phyloP scores from a whole-genome alignment of 2,329 filamentous ascomycete genomes.

The Talaromyces sp. region DNA sequence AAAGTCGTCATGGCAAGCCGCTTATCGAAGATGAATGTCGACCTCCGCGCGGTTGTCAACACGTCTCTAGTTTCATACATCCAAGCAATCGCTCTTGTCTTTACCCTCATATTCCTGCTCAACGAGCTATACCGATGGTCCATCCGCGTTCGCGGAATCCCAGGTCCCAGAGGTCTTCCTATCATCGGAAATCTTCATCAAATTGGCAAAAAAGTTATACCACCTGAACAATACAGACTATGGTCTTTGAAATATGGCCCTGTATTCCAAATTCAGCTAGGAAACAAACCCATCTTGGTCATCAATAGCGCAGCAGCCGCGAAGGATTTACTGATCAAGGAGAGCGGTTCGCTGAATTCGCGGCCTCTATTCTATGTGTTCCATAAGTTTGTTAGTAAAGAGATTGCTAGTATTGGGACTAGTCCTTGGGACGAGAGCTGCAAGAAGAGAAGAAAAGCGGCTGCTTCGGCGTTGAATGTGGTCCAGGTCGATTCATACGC shows the following conservation, averaged over 20 bases:
- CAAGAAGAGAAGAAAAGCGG: constrained; percentile 19
- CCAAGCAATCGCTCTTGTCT: background rate
- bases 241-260: constrained; percentile 42
- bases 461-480: constrained; percentile 18
- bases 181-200: constrained; percentile 11
- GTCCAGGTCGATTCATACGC: constrained; percentile 18
- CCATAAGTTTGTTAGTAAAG: constrained; percentile 35
- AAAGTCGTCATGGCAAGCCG: background rate
- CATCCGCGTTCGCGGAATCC: constrained; percentile 10
- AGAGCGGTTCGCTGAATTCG: constrained; percentile 42
- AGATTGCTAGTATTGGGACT: constrained; percentile 20
- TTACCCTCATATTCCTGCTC: background rate
- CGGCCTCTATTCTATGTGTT: constrained; percentile 47
- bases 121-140: constrained; percentile 15
- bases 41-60: background rate
- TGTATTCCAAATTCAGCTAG: constrained; percentile 47
- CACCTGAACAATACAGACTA: constrained; percentile 41
- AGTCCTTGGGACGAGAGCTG: constrained; percentile 20
- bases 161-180: constrained; percentile 9
- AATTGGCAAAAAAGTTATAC: background rate
- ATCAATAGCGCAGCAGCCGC: constrained; percentile 44
- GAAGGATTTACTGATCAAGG: constrained; percentile 41
- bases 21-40: background rate
- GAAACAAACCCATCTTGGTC: constrained; percentile 45
- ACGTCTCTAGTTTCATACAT: background rate